phyloP scores from a whole-genome alignment of 2,329 filamentous ascomycete species.

The Fusarium sp. region DNA sequence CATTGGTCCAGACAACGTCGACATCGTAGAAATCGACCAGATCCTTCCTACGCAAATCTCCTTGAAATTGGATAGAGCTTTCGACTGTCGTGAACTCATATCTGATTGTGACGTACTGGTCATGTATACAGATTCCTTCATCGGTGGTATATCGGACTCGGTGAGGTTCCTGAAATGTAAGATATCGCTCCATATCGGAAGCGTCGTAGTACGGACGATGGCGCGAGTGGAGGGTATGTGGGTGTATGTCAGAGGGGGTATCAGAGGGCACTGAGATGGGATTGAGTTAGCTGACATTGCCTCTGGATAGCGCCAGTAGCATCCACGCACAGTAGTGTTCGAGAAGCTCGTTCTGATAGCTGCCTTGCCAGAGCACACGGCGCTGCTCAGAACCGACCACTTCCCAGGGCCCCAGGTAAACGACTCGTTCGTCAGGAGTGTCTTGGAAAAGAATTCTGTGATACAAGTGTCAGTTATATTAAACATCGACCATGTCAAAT shows the following conservation, averaged over 20 bases:
- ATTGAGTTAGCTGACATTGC: conserved; percentile 17
- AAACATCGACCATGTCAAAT: conserved; percentile 19
- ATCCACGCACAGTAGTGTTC: conserved; percentile 63
- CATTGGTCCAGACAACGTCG: conserved; percentile 66
- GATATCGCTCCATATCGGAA: conserved; percentile 63
- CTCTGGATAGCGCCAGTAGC: conserved; percentile 2
- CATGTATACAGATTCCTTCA: conserved; percentile 62
- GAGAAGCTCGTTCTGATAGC: conserved; percentile 64
- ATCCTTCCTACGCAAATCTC: conserved; percentile 62
- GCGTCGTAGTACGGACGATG: conserved; percentile 65
- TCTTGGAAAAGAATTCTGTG: conserved; percentile 64
- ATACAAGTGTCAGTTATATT: conserved; percentile 39
- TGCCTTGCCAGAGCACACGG: conserved; percentile 66
- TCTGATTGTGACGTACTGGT: conserved; percentile 62
- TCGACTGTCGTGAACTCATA: conserved; percentile 66
- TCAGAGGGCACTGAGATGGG: conserved; percentile 59
- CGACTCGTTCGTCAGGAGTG: conserved; percentile 62
- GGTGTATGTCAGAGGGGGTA: conserved; percentile 59
- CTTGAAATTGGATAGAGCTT: conserved; percentile 62
- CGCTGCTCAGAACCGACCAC: conserved; percentile 62
- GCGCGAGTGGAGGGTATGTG: conserved; percentile 64
- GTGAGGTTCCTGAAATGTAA: conserved; percentile 63
- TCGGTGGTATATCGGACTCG: conserved; percentile 63
- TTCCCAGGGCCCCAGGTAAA: conserved; percentile 68
- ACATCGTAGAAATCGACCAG: conserved; percentile 66